A percentile compares a stretch with the other conserved stretches of the same genome.
These are phyloP conservation scores for Artomyces pyxidatus DNA, from an alignment of 768 basidiomycete species.

Conservation along the genomic window DNA sequence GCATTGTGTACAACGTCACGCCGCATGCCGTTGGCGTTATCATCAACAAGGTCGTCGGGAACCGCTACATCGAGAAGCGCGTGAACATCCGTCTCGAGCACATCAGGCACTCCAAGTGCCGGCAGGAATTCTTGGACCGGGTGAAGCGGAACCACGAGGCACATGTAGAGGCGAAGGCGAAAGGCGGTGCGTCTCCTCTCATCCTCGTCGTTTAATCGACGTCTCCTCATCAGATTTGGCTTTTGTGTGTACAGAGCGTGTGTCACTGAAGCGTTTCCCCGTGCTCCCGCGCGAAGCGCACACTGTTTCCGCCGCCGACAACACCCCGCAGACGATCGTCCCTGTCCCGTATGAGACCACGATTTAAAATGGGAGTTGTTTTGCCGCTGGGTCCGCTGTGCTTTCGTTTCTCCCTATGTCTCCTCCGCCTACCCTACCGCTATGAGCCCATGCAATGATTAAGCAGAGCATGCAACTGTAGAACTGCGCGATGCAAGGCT, in stretches of 20 bases:
- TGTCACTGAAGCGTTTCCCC: constrained; percentile 82
- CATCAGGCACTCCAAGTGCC: constrained; percentile 92
- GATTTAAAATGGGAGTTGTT: constrained; percentile 46
- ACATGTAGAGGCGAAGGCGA: constrained; percentile 81
- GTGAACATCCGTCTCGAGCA: constrained; percentile 98
- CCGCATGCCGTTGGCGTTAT: constrained; percentile 93
- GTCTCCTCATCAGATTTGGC: background rate
- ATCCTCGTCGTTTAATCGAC: background rate
- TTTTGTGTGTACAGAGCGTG: constrained; percentile 48
- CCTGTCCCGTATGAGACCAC: constrained; percentile 95
- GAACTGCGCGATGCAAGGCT: too few species aligned
- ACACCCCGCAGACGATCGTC: constrained; percentile 87
- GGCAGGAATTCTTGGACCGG: constrained; percentile 94
- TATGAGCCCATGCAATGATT: constrained; percentile 4
- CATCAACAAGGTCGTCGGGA: constrained; percentile 96
- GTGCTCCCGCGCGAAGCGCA: constrained; percentile 72
- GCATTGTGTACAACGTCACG: constrained; percentile 98
- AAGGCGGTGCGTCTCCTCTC: constrained; percentile 59
- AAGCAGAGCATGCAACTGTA: background rate
- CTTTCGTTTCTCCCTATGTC: background rate
- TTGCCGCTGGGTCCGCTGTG: background rate
- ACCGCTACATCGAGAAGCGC: constrained; percentile 98
- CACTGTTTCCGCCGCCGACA: constrained; percentile 63
- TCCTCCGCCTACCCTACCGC: constrained; percentile 1
- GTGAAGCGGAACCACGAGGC: constrained; percentile 87